Evolutionary conservation across 345 rosid species (phyloP), one percentile per base, ranked within the genome.

Genomic region (Salix brachista): DNA sequence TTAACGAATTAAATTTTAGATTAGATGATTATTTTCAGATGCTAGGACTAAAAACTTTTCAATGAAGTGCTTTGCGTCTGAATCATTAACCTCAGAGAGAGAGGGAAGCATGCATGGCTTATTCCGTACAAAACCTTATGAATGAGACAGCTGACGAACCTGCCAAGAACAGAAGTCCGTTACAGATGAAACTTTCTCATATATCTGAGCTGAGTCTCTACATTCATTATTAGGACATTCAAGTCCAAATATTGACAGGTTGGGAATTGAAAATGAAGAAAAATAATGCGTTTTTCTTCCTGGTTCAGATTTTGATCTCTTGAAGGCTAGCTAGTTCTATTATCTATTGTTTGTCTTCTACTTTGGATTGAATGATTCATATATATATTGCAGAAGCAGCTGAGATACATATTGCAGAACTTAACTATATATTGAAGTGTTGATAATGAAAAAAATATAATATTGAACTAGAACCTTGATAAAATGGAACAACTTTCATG

Each of bases 211-310:
- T 8, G 82, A 70, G 64, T 80, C 70, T 52, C 75, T 75, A 70
- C 82, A 75, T 65, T 80, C 82, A 41, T 75, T 69, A 26, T 75
- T 70, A 34, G 79, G 82, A 75, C 75, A 80, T 75, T 80, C 82
- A 65, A 32, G 34, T 32, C 34, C 34, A 32, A 32, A 32, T 6
- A 39, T 46, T 12, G 13, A 46, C 52, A 46, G 17, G 17, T 14
- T 14, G 19, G 52, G 14, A 14, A 6, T 8, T 39, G 42, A 39
- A 3, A 46, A 14, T 7, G 52, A 46, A 14, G 52, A 46, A 46
- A 14, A 46, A 46, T 13, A 46, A 46, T 46, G 52, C 52, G 4
- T 14, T 46, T 39, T 1, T 48, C 18, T 48, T 16, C 54, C 16
- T 48, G 54, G 16, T 48, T 48, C 19, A 16, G 4, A 46, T 18